Base-by-base conservation (phyloP, 768 basidiomycete species). In the Vararia minispora region DNA sequence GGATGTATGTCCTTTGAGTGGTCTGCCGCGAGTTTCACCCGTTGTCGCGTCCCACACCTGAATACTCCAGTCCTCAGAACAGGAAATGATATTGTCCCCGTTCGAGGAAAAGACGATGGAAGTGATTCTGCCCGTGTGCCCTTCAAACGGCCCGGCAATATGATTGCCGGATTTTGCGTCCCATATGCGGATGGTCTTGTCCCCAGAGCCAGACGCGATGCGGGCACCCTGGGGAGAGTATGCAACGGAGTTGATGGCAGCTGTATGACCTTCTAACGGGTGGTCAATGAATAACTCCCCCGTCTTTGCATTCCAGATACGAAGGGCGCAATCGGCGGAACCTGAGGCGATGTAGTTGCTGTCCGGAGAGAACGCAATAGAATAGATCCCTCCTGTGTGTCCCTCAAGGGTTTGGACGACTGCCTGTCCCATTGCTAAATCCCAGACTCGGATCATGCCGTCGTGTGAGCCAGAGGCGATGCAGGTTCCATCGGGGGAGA, bases 401-500 rank as follows among this genome's bases (percentile, higher is more conserved):
- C 68, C 68, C 45, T 58, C 57, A 42, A 72, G 58, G 23, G 52
- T 12, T 68, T 67, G 3, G 60, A 10, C 20, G 14, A 33, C 11
- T 18, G 11, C 12, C 11, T n/a, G 11, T 16, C 31, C 16, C 20
- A 10, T 64, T 18, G 50, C 37, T 37, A 64, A 61, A 48, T 71
- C 68, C 69, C 69, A 72, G 6, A 72, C 58, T 26, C 69, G 61
- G 29, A 72, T 64, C 50, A 68, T 57, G 16, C 63, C 64, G 48
- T 72, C 69, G 18, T 71, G 56, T 28, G 57, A 59, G 11, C 69
- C 31, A 33, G 31, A 33, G 31, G 20, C 31, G 11, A 33, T 33
- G 5, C 16, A 16, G 11, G 31, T 16, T 67, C 9, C 38, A 29
- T 14, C 44, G 28, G 33, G 37, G 26, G 9, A 35, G 22, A 23